Evolutionary conservation across 2,329 filamentous ascomycete genomes (phyloP), one percentile per base, ranked within the genome.

Genomic region (Pestalotiopsis sp.): DNA sequence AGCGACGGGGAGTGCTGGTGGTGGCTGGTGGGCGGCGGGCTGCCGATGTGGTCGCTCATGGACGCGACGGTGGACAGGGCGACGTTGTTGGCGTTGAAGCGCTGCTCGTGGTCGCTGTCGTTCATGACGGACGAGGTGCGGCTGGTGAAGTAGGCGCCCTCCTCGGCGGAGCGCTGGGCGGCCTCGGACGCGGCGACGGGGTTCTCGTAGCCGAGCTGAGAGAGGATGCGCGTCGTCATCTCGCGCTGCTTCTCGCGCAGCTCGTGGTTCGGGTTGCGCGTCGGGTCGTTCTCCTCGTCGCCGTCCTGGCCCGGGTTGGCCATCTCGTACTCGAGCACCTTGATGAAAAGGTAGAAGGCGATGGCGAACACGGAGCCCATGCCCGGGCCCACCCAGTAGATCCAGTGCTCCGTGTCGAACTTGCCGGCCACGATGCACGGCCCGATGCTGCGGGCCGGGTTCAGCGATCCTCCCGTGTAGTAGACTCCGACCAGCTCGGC

Each of bases 361-460:
- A 78, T 76, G 4, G 67, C 67, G 11, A 68, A 57, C 82, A 83
- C 0, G 82, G 83, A 44, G 83, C 69, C 78, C 11, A 76, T 67
- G 26, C 73, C 69, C 6, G 79, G 79, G 6, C 79, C 79, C 58
- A 79, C 75, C 79, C 80, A 81, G 70, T 81, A 82, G 57, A 81
- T 81, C 80, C 80, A 82, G 68, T 81, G 80, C 63, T 81, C 77
- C 3, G 59, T 10, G 0, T 78, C 78, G 60, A 80, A 81, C 38
- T 68, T 67, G 11, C 72, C 75, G 3, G 79, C 75, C 3, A 81
- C 75, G 26, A 79, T 78, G 30, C 80, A 81, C 5, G 70, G 70
- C 0, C 81, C 80, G 55, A 82, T 76, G 40, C 76, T 80, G 35
- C 81, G 77, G 4, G 78, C 80, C 17, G 80, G 80, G 68, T 82